Percentiles rank a stretch among this genome's conserved stretches.
Evolutionary conservation across 257 asterid species (phyloP).

Genomic region (Salvia splendens): DNA sequence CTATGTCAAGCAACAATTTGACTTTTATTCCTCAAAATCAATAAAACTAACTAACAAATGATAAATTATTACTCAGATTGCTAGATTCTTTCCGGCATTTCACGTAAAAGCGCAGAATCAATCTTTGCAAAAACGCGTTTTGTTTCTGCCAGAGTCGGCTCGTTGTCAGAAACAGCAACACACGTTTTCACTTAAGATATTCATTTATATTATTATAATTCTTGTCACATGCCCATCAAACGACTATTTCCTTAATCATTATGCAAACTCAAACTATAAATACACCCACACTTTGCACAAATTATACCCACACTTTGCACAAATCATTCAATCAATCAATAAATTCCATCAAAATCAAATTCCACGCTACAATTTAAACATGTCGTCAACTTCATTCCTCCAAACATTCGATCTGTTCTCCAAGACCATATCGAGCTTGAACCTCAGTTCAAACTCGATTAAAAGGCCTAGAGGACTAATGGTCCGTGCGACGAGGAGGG

Average conservation of each 20-base stretch:
- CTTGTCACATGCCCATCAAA: constrained; percentile 24
- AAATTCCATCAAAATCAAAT: not conserved
- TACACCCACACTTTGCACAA: not conserved
- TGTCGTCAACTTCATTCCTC: constrained; percentile 34
- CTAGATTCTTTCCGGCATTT: constrained; percentile 17
- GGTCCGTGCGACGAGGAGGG: constrained; percentile 29
- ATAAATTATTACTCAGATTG: not conserved
- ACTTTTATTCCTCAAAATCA: not conserved
- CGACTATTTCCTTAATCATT: constrained; percentile 27
- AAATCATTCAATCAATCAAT: not conserved
- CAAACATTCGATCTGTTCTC: constrained; percentile 14
- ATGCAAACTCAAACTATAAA: constrained; percentile 15
- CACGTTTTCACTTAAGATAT: constrained; percentile 26
- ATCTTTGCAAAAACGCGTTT: constrained; percentile 24
- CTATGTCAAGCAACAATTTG: not conserved
- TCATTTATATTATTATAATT: constrained; percentile 15
- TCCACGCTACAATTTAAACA: not conserved
- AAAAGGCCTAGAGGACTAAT: not conserved
- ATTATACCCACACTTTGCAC: not conserved
- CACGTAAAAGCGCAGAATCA: not conserved
- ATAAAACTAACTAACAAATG: no score
- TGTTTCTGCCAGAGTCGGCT: constrained; percentile 35
- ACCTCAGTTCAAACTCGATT: not conserved
- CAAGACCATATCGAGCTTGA: not conserved
- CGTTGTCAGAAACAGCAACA: constrained; percentile 24